Evolutionary conservation across 495 filamentous ascomycete genomes (phyloP), one percentile per base, ranked within the genome.

Genomic region (Penicillium paxilli): DNA sequence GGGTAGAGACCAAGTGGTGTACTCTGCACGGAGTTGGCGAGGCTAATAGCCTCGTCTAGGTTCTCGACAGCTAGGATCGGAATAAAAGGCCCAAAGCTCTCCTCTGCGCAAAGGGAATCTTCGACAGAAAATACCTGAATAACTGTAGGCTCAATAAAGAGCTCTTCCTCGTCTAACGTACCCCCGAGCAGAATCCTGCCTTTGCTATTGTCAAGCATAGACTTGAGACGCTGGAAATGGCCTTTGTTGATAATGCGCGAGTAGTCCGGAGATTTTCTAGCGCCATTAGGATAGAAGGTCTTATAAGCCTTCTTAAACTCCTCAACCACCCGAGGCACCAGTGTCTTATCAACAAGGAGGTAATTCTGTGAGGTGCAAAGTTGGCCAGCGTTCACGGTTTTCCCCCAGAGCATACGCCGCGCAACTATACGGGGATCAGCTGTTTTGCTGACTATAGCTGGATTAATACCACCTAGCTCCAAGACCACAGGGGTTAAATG

Each of bases 291-390:
- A 63, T 87, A 94, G 77, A 92, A 96, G 49, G 91, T 85, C 54
- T 83, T 80, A 60, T 90, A 80, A 0, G 85, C 79, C 33, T 73
- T 79, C 67, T 87, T 87, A 66, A 96, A 82, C 60, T 89, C 82
- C 54, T 87, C 77, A 46, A 97, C 75, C 54, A 98, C 92, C 8
- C 79, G 73, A 3, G 82, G 74, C 3, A 92, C 77, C 10, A 94
- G 73, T 5, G 83, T 80, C 58, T 82, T 83, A 60, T 97, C 90
- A 30, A 96, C 80, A 49, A 96, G 75, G 35, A 89, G 81, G 63
- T 96, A 96, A 71, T 97, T 96, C 59, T 96, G 90, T 6, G 81
- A 86, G 25, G 96, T 82, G 69, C 94, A 97, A 47, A 94, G 75
- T 69, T 98, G 94, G 16, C 94, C 94, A 10, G 88, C 84, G 69